Percentiles rank a stretch among this genome's conserved stretches.
phyloP scores from a whole-genome alignment of 371 early-diverging fungal genomes.

The Lichtheimia hyalospora region DNA sequence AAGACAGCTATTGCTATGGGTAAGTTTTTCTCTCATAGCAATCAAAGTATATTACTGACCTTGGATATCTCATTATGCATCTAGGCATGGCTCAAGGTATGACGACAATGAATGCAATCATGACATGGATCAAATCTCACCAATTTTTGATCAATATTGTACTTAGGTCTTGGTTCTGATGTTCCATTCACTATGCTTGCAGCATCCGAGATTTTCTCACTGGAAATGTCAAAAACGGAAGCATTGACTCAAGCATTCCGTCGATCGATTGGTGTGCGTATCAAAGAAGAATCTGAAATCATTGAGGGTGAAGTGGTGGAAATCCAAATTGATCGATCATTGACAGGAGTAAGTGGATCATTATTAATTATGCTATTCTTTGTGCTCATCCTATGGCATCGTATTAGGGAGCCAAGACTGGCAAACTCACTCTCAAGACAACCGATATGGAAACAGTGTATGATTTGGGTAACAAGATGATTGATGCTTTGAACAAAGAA shows the following conservation, averaged over 20 bases:
- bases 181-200: slow-evolving; percentile 97
- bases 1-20: slow-evolving; percentile 96
- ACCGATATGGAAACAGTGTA: slow-evolving; percentile 99
- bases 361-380: neutral
- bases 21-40: slow-evolving; percentile 8
- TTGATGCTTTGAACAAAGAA: slow-evolving; percentile 95
- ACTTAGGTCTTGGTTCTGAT: slow-evolving; percentile 81
- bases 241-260: slow-evolving; percentile 98
- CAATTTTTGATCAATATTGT: neutral
- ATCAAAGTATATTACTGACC: neutral
- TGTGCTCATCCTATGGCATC: neutral
- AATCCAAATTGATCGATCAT: slow-evolving; percentile 93
- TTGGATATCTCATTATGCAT: neutral
- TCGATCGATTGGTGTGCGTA: slow-evolving; percentile 94
- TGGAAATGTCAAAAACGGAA: slow-evolving; percentile 99
- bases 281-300: slow-evolving; percentile 97
- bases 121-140: neutral
- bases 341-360: slow-evolving; percentile 76
- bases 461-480: slow-evolving; percentile 98
- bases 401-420: slow-evolving; percentile 79
- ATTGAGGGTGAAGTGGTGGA: slow-evolving; percentile 99
- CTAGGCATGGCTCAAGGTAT: slow-evolving; percentile 78
- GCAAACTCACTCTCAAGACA: slow-evolving; percentile 98
- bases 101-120: slow-evolving; percentile 2
- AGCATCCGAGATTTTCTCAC: slow-evolving; percentile 96